Base-by-base conservation (phyloP, 805 yeast species). In the Maudiozyma barnettii region DNA sequence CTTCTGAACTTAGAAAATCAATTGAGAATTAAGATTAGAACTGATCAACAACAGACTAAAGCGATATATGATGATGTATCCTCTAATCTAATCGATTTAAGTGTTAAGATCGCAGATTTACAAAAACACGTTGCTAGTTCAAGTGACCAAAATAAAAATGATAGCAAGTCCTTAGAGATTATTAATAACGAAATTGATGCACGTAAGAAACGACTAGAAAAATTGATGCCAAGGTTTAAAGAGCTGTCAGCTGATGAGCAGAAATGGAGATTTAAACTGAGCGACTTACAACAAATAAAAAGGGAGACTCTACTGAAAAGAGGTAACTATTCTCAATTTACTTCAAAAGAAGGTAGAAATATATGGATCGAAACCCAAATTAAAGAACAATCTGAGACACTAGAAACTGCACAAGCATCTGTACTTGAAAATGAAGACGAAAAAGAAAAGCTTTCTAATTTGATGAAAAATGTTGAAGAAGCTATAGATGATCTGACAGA, bases 281-380 rank as follows among this genome's bases (percentile, higher is more conserved):
- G 65, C 3, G 64, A 68, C n/a, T 54, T 74, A 20, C 73, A 71
- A 45, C 67, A 78, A 7, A 72, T 66, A 26, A 89, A 84, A 61
- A 70, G 84, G 52, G 64, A 73, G 14, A 61, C 90, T 4, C 76
- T 83, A 44, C 71, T 84, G 7, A 90, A 88, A 57, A 84, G 81
- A 55, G 86, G 84, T 39, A 77, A 89, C 44, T 76, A 75, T 49
- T 72, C 79, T 22, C 75, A 78, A 51, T 89, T 88, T 55, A 51
- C 61, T 1, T 63, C 75, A 14, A 72, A 73, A 51, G 57, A 64
- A 2, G 82, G 85, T 49, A 73, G 96, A 52, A 82, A 88, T 59
- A 40, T 50, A 2, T 86, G 95, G 91, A 69, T 90, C 14, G 58
- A 68, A 8, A 45, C 59, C 0, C 82, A 87, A 55, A 73, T 86